Conservation (phyloP, 1,139 yeast genomes). For the Starmera stellimalicola region DNA sequence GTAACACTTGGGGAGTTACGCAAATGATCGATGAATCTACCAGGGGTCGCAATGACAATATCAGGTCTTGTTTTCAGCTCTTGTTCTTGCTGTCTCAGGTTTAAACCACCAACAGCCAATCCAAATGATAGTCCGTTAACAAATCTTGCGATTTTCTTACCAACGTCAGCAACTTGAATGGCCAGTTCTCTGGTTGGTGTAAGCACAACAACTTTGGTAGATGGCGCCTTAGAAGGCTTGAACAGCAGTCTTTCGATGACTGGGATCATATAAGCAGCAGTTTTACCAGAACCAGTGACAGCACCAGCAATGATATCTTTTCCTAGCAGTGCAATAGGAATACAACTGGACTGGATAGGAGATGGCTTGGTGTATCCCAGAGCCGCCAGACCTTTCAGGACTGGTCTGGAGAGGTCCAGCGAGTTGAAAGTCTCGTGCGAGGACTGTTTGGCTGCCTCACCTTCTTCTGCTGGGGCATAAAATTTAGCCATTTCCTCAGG, state of each 20-base stretch:
- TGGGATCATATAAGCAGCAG: constrained; percentile 97
- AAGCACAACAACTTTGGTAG: constrained; percentile 82
- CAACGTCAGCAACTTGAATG: constrained; percentile 91
- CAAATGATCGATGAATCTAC: constrained; percentile 93
- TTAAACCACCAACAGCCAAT: constrained; percentile 95
- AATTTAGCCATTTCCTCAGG: constrained; percentile 66
- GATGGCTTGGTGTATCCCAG: constrained; percentile 82
- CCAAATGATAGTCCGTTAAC: constrained; percentile 75
- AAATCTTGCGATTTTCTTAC: constrained; percentile 71
- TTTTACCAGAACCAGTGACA: constrained; percentile 98
- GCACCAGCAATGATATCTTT: constrained; percentile 99
- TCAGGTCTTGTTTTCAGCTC: constrained; percentile 89
- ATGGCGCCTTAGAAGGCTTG: constrained; percentile 76
- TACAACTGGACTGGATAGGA: constrained; percentile 88
- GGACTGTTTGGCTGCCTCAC: constrained; percentile 32
- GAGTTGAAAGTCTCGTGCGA: constrained; percentile 62
- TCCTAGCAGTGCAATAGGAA: constrained; percentile 88
- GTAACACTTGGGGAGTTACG: constrained; percentile 90
- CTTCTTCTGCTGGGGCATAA: constrained; percentile 49
- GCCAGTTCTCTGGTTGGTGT: constrained; percentile 98
- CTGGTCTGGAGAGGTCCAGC: constrained; percentile 80
- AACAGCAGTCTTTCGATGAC: constrained; percentile 84
- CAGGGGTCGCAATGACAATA: constrained; percentile 93
- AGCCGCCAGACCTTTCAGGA: constrained; percentile 69
- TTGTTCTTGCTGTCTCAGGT: constrained; percentile 89